Evolutionary conservation across 768 basidiomycete genomes (phyloP).

Genomic region (Tulasnella sp.): DNA sequence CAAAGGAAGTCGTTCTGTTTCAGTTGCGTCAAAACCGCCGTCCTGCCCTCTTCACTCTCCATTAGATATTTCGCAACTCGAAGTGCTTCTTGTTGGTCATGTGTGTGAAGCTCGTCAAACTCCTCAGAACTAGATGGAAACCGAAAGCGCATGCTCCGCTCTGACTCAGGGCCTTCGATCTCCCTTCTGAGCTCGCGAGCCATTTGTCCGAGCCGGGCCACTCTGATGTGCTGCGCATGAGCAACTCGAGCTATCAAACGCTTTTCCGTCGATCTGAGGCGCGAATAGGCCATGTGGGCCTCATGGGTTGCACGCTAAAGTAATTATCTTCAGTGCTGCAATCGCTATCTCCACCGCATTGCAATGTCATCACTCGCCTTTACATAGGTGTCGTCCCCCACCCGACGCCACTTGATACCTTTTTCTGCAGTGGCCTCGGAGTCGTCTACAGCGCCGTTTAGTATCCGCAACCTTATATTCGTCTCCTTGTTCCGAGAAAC

Average conservation of each 20-base stretch:
- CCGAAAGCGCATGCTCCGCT: neutral
- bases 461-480: neutral
- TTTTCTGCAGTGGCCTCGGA: neutral
- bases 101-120: neutral
- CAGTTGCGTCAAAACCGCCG: neutral
- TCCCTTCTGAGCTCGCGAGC: neutral
- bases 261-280: no score
- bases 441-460: neutral
- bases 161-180: neutral
- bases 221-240: neutral
- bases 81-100: neutral
- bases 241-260: neutral
- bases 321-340: no score
- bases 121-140: constrained; percentile 1
- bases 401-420: neutral
- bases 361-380: neutral
- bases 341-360: no score
- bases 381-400: neutral
- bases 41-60: neutral
- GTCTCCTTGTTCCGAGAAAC: neutral
- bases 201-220: neutral
- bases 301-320: no score
- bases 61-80: constrained; percentile 2
- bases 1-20: no score
- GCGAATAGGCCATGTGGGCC: no score